These are phyloP conservation scores for Austroboletus niveus DNA, from an alignment of 1,284 basidiomycete genomes.

Conservation along the genomic window DNA sequence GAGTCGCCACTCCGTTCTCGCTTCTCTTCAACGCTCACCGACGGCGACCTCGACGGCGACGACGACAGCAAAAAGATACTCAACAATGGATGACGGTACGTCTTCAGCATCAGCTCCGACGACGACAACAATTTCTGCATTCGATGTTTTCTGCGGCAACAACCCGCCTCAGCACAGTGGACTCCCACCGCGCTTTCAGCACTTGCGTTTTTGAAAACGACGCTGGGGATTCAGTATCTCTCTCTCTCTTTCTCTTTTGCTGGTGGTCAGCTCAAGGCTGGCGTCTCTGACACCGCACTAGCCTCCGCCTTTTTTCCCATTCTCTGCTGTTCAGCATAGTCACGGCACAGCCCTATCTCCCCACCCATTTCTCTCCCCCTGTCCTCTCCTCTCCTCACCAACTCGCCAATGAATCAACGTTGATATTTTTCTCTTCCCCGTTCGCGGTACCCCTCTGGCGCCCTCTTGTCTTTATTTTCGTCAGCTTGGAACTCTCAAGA, in stretches of 20 bases:
- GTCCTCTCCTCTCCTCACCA: slow-evolving; percentile 29
- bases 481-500: slow-evolving; percentile 81
- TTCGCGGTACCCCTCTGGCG: slow-evolving; percentile 16
- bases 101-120: slow-evolving; percentile 65
- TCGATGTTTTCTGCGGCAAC: slow-evolving; percentile 40
- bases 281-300: slow-evolving; percentile 17
- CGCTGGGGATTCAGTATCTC: slow-evolving; percentile 19
- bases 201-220: slow-evolving; percentile 24
- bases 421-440: slow-evolving; percentile 27
- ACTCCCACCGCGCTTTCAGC: slow-evolving; percentile 30
- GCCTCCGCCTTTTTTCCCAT: slow-evolving; percentile 13
- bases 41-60: slow-evolving; percentile 18
- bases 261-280: slow-evolving; percentile 34
- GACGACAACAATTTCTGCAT: slow-evolving; percentile 38
- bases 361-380: slow-evolving; percentile 10
- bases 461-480: slow-evolving; percentile 8
- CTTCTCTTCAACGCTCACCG: slow-evolving; percentile 8
- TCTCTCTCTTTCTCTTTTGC: slow-evolving; percentile 8
- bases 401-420: slow-evolving; percentile 32
- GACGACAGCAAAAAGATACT: slow-evolving; percentile 18
- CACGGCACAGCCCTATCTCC: neutral
- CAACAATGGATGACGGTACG: slow-evolving; percentile 81
- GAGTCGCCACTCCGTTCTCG: neutral
- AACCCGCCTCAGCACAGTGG: slow-evolving; percentile 37
- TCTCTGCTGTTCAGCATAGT: slow-evolving; percentile 7